Evolutionary conservation across 148 eudicot species (phyloP).

Genomic region (Beta vulgaris): DNA sequence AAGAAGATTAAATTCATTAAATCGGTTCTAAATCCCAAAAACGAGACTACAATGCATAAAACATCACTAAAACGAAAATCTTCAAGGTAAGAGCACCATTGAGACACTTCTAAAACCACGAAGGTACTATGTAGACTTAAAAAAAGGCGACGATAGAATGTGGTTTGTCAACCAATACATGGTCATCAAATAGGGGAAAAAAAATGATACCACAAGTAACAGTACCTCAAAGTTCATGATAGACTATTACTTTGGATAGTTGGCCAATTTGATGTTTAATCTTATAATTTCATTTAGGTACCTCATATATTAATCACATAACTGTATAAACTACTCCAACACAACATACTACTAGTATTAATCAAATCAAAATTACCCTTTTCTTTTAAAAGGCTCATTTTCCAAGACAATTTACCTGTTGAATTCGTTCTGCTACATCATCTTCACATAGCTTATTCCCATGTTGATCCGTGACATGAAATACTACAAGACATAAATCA

Average conservation of each 20-base stretch:
- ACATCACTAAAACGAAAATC: too few species aligned
- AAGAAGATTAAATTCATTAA: too few species aligned
- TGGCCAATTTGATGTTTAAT: neutral
- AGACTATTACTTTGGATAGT: neutral
- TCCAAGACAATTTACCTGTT: constrained; percentile 46
- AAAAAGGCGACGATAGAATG: too few species aligned
- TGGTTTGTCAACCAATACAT: too few species aligned
- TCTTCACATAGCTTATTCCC: constrained; percentile 72
- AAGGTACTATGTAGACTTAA: too few species aligned
- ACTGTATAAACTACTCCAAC: neutral
- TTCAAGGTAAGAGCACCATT: too few species aligned
- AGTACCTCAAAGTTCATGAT: neutral
- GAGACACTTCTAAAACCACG: too few species aligned
- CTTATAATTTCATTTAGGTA: neutral
- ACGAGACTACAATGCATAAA: too few species aligned
- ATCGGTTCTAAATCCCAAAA: too few species aligned
- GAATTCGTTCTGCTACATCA: constrained; percentile 66
- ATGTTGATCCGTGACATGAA: constrained; percentile 71
- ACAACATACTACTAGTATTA: neutral
- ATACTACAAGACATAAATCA: constrained; percentile 36
- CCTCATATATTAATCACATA: neutral
- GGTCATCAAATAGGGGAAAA: too few species aligned
- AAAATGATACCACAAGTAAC: neutral
- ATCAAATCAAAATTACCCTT: neutral
- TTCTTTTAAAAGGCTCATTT: constrained; percentile 4